Evolutionary conservation across 1,284 basidiomycete species (phyloP), one percentile per base, ranked within the genome.

Genomic region (Sanghuangporus weigelae): DNA sequence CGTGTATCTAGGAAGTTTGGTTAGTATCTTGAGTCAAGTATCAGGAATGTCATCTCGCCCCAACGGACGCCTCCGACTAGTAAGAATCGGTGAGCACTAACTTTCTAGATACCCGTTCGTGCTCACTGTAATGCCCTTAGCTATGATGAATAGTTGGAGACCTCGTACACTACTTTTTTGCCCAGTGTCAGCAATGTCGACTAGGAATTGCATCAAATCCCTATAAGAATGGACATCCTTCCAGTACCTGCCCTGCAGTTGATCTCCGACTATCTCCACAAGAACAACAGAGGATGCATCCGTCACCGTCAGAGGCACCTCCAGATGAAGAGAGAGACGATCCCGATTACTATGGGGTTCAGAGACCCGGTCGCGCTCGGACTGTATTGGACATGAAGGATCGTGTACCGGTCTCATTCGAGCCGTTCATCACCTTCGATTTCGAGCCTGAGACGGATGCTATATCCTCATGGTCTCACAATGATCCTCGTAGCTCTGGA

Each of bases 341-440:
- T 11, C 26, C 26, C 26, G 44, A 31, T 8, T 38, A 42, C 26
- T 14, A 23, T 49, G 26, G 10, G 14, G 31, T 48, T 11, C 23
- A 26, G 16, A 35, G 26, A 11, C 57, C n/a, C 16, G 2, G n/a
- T 8, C 26, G 21, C 35, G 39, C 53, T 16, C 21, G 40, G 14
- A 59, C 58, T 50, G 14, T 35, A 11, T n/a, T 31, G 35, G 36
- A 59, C 26, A 39, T 38, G 44, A 42, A 42, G 10, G 58, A 59
- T 7, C 58, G 46, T 11, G 14, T 23, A n/a, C 36, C 55, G n/a
- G 6, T 8, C 3, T 26, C 61, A 6, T 63, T 63, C 31, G 44
- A 54, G 46, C 54, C 54, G 5, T 63, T 63, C 23, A 57, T 63
- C 26, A 63, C 55, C 1, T 63, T 63, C 40, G 61, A 63, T 31